phyloP scores from a whole-genome alignment of 371 early-diverging fungal genomes.

The Coelomomyces lativittatus region DNA sequence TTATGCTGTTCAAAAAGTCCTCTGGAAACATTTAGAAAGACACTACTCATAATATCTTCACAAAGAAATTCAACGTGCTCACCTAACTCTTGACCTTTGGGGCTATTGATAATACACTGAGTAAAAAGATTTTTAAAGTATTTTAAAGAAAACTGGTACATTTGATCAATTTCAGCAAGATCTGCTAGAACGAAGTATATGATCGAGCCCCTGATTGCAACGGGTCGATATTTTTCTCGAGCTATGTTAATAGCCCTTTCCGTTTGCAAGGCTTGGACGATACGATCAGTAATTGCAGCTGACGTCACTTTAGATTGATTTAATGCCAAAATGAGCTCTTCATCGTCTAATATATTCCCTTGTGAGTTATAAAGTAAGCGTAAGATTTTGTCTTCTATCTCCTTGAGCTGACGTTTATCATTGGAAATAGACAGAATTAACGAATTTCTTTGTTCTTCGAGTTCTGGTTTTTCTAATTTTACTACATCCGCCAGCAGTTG shows the following conservation, averaged over 20 bases:
- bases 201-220: slow-evolving; percentile 27
- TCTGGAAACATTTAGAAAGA: slow-evolving; percentile 34
- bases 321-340: slow-evolving; percentile 34
- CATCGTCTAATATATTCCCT: slow-evolving; percentile 41
- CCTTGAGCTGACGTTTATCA: slow-evolving; percentile 37
- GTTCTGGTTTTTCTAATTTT: slow-evolving; percentile 34
- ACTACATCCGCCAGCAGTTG: slow-evolving; percentile 37
- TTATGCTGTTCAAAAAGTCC: slow-evolving; percentile 40
- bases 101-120: slow-evolving; percentile 21
- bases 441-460: slow-evolving; percentile 33
- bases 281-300: slow-evolving; percentile 32
- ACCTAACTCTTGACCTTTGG: slow-evolving; percentile 23
- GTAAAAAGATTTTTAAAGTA: slow-evolving; percentile 41
- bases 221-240: slow-evolving; percentile 30
- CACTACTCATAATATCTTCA: slow-evolving; percentile 31
- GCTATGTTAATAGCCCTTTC: slow-evolving; percentile 35
- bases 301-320: slow-evolving; percentile 38
- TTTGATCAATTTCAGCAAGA: slow-evolving; percentile 29
- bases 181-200: slow-evolving; percentile 42
- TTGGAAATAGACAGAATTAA: slow-evolving; percentile 30
- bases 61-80: slow-evolving; percentile 22
- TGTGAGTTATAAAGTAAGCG: slow-evolving; percentile 39
- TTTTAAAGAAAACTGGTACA: slow-evolving; percentile 38
- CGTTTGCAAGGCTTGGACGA: slow-evolving; percentile 27
- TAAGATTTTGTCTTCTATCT: slow-evolving; percentile 41